phyloP scores from a whole-genome alignment of 1,139 yeast species.

The Geotrichum histeridarum region DNA sequence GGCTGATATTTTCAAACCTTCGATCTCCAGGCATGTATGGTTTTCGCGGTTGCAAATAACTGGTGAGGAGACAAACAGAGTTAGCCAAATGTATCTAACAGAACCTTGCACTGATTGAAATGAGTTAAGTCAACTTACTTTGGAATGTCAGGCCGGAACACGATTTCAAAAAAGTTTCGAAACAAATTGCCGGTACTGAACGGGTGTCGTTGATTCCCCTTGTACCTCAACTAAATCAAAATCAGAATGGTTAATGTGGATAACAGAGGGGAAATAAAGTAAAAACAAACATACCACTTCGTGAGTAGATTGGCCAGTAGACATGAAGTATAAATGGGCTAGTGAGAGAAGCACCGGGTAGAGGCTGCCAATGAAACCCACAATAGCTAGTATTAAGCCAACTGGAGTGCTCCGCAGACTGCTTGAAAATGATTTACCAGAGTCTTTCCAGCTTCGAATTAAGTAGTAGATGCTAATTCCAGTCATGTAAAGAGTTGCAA shows the following conservation, averaged over 20 bases:
- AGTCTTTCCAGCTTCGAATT: conserved; percentile 13
- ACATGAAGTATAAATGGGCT: conserved; percentile 16
- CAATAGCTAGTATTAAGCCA: conserved; percentile 17
- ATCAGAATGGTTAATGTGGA: not conserved
- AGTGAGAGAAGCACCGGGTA: conserved; percentile 11
- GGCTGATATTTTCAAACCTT: conserved; percentile 18
- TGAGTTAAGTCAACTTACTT: conserved; percentile 12
- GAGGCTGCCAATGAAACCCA: conserved; percentile 12
- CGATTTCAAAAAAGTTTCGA: conserved; percentile 16
- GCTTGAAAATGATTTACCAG: conserved; percentile 6
- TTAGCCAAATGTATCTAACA: conserved; percentile 3
- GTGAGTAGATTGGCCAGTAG: conserved; percentile 17
- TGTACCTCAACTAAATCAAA: conserved; percentile 2
- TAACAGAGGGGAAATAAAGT: not conserved
- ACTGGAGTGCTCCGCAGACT: conserved; percentile 17
- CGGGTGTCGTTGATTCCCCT: not conserved
- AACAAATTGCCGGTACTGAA: conserved; percentile 16
- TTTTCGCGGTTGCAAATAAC: conserved; percentile 18
- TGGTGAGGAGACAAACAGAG: conserved; percentile 1
- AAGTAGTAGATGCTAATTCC: conserved; percentile 14
- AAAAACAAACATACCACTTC: conserved; percentile 13
- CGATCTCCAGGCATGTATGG: conserved; percentile 19
- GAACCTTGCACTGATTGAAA: not conserved
- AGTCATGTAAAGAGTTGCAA: conserved; percentile 6
- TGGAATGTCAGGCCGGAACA: conserved; percentile 21